Conservation (phyloP, 768 basidiomycete genomes). For the Mrakia gelida region DNA sequence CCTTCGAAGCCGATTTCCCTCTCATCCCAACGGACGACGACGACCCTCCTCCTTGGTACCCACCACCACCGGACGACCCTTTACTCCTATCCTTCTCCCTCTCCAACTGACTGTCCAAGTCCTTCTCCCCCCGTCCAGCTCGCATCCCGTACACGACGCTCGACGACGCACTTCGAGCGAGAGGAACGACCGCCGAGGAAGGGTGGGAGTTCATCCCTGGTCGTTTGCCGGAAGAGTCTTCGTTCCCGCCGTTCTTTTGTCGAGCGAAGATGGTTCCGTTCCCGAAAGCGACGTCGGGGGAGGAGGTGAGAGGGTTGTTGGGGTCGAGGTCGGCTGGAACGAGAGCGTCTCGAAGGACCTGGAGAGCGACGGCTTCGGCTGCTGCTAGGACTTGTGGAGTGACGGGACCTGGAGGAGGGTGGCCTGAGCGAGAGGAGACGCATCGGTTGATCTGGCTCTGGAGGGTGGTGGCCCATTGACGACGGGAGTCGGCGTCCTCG, state of each 20-base stretch:
- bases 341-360: conserved; percentile 77
- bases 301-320: conserved; percentile 5
- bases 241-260: background rate
- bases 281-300: background rate
- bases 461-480: conserved; percentile 43
- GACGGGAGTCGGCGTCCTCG: conserved; percentile 67
- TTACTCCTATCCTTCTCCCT: conserved; percentile 33
- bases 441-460: conserved; percentile 35
- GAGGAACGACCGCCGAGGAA: background rate
- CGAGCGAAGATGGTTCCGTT: conserved; percentile 5
- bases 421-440: conserved; percentile 41
- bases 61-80: background rate
- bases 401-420: conserved; percentile 36
- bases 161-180: conserved; percentile 4
- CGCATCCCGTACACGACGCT: conserved; percentile 21
- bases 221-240: background rate
- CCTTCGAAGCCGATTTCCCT: conserved; percentile 34
- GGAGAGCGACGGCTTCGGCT: conserved; percentile 70
- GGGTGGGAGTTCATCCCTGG: background rate
- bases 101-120: conserved; percentile 26
- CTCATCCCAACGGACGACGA: conserved; percentile 21
- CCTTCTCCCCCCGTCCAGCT: conserved; percentile 25
- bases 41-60: conserved; percentile 4
- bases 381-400: conserved; percentile 57
- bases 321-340: conserved; percentile 47